Conservation (phyloP, 139 green algal species). For the Coelastrella sp. region DNA sequence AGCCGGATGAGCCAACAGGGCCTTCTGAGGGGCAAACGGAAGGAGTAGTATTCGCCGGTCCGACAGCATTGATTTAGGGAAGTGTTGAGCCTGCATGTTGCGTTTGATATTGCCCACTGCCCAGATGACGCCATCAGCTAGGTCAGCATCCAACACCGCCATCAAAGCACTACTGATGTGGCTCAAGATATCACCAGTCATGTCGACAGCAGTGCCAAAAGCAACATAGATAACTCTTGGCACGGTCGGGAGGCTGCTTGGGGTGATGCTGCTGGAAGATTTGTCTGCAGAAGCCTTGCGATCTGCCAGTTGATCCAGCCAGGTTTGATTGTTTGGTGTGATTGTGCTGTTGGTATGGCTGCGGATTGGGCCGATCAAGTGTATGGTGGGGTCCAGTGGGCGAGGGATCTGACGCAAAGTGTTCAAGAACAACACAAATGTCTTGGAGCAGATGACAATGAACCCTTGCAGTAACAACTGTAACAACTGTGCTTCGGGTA, state of each 20-base stretch:
- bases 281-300: slow-evolving; percentile 1
- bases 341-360: slow-evolving; percentile 17
- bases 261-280: no score
- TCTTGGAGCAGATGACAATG: no score
- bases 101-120: slow-evolving; percentile 3
- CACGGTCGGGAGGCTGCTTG: neutral
- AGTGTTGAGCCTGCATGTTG: no score
- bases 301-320: neutral
- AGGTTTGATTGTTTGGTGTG: neutral
- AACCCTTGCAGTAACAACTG: no score
- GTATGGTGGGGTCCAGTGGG: neutral
- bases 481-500: no score
- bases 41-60: slow-evolving; percentile 18
- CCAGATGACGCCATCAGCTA: slow-evolving; percentile 18
- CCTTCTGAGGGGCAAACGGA: slow-evolving; percentile 24
- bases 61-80: neutral
- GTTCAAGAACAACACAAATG: no score
- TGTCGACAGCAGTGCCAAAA: slow-evolving; percentile 19
- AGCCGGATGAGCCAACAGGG: slow-evolving; percentile 22
- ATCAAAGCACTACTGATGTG: neutral
- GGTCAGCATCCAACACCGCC: neutral
- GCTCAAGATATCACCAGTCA: neutral
- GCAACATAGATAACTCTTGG: slow-evolving; percentile 21
- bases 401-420: slow-evolving; percentile 13
- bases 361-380: slow-evolving; percentile 18